These are phyloP conservation scores for Geotrichum histeridarum DNA, from an alignment of 1,139 yeast genomes.

Conservation along the genomic window DNA sequence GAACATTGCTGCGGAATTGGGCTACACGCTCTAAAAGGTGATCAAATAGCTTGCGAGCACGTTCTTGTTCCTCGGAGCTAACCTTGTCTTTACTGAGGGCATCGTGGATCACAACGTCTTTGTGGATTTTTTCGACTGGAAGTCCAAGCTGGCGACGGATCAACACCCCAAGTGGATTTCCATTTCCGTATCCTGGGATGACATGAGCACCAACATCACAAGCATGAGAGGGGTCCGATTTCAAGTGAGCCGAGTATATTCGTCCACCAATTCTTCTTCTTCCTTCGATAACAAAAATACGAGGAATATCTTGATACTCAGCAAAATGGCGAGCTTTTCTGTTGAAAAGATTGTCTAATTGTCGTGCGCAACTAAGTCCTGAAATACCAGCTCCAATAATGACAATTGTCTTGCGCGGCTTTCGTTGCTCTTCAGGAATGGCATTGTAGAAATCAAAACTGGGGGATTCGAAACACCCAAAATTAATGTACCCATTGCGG, in stretches of 20 bases:
- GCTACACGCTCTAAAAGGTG: conserved; percentile 39
- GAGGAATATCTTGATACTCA: conserved; percentile 41
- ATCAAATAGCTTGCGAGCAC: conserved; percentile 37
- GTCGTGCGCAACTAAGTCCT: conserved; percentile 44
- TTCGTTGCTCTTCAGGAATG: conserved; percentile 27
- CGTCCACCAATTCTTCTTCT: conserved; percentile 44
- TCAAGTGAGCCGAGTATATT: conserved; percentile 39
- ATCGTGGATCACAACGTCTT: conserved; percentile 34
- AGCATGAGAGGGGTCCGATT: conserved; percentile 26
- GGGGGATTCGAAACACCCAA: conserved; percentile 40
- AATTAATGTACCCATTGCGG: conserved; percentile 43
- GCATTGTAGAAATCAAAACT: conserved; percentile 20
- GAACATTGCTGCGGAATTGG: conserved; percentile 34
- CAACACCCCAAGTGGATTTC: conserved; percentile 41
- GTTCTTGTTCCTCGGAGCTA: conserved; percentile 30
- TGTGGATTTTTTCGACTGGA: conserved; percentile 34
- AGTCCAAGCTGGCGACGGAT: conserved; percentile 41
- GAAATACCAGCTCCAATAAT: conserved; percentile 44
- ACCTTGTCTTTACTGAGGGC: conserved; percentile 34
- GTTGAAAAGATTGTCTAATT: conserved; percentile 37
- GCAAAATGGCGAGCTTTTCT: conserved; percentile 36
- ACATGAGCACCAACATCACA: conserved; percentile 44
- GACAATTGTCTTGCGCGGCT: conserved; percentile 39
- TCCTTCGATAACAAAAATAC: conserved; percentile 40
- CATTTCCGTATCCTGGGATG: conserved; percentile 41